Evolutionary conservation across 495 filamentous ascomycete genomes (phyloP).

Genomic region (Hypoxylon perforatum): DNA sequence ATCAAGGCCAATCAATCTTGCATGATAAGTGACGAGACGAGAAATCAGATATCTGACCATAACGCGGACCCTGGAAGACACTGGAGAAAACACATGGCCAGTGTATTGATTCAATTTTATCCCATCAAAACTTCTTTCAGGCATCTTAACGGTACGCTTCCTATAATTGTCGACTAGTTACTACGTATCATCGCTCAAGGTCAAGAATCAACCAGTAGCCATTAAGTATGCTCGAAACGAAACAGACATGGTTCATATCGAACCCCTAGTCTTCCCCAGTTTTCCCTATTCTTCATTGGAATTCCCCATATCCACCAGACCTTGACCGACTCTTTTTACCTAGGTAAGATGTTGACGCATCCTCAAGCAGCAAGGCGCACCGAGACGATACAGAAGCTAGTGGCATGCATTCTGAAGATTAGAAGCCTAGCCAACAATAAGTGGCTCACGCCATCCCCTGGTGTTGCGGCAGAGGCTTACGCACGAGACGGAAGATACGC

Average conservation of each 20-base stretch:
- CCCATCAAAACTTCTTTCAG: slow-evolving; percentile 12
- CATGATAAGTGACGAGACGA: slow-evolving; percentile 22
- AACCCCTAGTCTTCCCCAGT: slow-evolving; percentile 37
- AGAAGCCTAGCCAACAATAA: slow-evolving; percentile 1
- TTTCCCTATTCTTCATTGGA: slow-evolving; percentile 29
- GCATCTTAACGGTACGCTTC: slow-evolving; percentile 7
- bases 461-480: slow-evolving; percentile 21
- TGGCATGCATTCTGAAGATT: slow-evolving; percentile 13
- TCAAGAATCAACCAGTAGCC: slow-evolving; percentile 19
- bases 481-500: slow-evolving; percentile 25
- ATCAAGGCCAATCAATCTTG: slow-evolving; percentile 41
- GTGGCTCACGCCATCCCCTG: slow-evolving; percentile 12
- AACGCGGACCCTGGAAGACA: background rate
- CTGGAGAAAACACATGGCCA: background rate
- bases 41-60: slow-evolving; percentile 2
- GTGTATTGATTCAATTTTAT: slow-evolving; percentile 29
- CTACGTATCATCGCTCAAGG: slow-evolving; percentile 20
- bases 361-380: slow-evolving; percentile 27
- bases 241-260: slow-evolving; percentile 31
- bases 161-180: slow-evolving; percentile 3
- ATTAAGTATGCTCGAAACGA: slow-evolving; percentile 33
- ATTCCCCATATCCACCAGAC: slow-evolving; percentile 17
- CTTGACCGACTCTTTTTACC: slow-evolving; percentile 38
- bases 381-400: background rate
- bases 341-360: slow-evolving; percentile 42